Percentiles rank a stretch among this genome's conserved stretches.
Conservation (phyloP, 2,329 filamentous ascomycete genomes). For the Fusarium foetens region DNA sequence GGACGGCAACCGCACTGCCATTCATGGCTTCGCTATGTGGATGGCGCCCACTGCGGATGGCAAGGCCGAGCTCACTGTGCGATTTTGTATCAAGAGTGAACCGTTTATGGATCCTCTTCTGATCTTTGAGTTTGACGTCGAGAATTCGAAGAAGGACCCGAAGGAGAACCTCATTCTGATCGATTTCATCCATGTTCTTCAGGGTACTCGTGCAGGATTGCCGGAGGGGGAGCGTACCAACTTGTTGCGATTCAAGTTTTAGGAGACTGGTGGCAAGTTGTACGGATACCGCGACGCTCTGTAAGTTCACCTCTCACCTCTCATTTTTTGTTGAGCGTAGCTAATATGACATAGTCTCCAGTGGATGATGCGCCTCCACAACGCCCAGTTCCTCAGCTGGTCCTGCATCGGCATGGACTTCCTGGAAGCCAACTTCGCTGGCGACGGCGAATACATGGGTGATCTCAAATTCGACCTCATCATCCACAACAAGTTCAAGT, state of each 20-base stretch:
- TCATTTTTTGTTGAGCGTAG: rapidly evolving
- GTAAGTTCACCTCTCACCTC: background rate
- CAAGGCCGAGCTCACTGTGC: background rate
- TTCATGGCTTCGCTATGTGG: conserved; percentile 16
- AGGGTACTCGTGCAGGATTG: background rate
- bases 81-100: background rate
- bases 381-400: background rate
- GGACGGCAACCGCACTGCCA: background rate
- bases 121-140: conserved; percentile 6
- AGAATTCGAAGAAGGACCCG: background rate
- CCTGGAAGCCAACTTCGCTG: background rate
- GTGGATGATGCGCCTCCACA: conserved; percentile 28
- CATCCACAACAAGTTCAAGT: background rate
- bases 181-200: conserved; percentile 15
- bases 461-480: background rate
- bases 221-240: background rate
- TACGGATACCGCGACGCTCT: conserved; percentile 10
- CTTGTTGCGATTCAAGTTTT: conserved; percentile 14
- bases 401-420: background rate
- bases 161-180: background rate
- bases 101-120: conserved; percentile 1
- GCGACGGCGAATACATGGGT: background rate
- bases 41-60: background rate
- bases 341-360: conserved; percentile 6
- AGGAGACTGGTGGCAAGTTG: background rate